Evolutionary conservation across 441 rosid genomes (phyloP), one percentile per base, ranked within the genome.

Genomic region (Pelargonium australe): DNA sequence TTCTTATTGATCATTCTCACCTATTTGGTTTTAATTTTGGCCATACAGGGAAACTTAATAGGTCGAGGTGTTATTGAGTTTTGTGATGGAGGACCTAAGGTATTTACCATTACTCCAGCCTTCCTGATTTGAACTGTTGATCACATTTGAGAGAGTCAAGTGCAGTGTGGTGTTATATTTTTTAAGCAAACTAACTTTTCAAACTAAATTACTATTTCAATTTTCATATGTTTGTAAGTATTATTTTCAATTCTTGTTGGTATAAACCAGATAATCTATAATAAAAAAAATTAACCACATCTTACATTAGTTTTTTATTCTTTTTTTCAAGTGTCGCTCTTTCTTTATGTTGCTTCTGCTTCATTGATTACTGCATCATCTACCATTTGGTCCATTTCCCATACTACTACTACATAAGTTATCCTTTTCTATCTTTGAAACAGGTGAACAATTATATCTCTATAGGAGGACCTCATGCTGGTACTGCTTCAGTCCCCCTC

Each of bases 381-480:
- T 23, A 47, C 66, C 53, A 13, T 45, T n/a, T 47, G n/a, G n/a
- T n/a, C n/a, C n/a, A n/a, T 20, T 20, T 20, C 31, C 12, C 9
- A 23, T 60, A 17, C 25, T 60, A 17, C 25, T 60, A 20, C 34
- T 7, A 1, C 10, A 7, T 10, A 58, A 1, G 61, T 55, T 55
- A 20, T 55, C 12, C 13, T 23, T 61, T 64, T 70, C 23, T 60
- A 63, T 68, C 31, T 66, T 47, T 63, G 65, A 63, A 75, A 82
- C 85, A 89, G 87, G 91, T 94, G 43, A 80, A 77, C 77, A 94
- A 89, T 80, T 89, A 78, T 77, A 72, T 91, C 75, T 91, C 95
- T 37, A 77, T 89, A 62, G 99, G 79, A 60, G 99, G 99, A 71
- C 99, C 96, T 66, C 97, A 91, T 83, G 96, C 96, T 73, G 97